A percentile compares a stretch with the other conserved stretches of the same genome.
These are phyloP conservation scores for Nothomitra cinnamomea DNA, from an alignment of 2,329 filamentous ascomycete genomes.

Conservation along the genomic window DNA sequence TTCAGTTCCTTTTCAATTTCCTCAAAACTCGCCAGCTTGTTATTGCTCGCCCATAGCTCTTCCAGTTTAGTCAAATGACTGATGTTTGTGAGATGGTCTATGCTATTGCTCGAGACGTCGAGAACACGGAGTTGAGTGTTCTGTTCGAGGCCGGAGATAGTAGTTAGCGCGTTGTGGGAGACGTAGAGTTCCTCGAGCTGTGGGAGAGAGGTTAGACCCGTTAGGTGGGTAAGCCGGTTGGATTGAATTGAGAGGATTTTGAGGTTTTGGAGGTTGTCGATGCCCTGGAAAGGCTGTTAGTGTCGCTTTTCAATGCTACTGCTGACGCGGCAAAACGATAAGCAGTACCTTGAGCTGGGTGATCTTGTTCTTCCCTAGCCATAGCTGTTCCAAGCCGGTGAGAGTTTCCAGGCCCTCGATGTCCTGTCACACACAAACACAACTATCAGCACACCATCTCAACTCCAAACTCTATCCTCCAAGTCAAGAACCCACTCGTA, in stretches of 20 bases:
- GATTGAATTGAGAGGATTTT: constrained; percentile 87
- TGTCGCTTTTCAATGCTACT: background rate
- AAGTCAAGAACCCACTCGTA: constrained; percentile 35
- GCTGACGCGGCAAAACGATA: background rate
- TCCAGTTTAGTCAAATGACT: constrained; percentile 53
- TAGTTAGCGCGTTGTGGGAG: constrained; percentile 78
- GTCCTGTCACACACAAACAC: constrained; percentile 28
- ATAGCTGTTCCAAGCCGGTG: constrained; percentile 67
- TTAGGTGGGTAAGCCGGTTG: constrained; percentile 70
- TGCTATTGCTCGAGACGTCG: constrained; percentile 79
- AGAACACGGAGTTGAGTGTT: constrained; percentile 53
- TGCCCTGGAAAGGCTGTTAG: constrained; percentile 28
- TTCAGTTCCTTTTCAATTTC: constrained; percentile 65
- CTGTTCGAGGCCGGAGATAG: constrained; percentile 53
- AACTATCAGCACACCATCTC: background rate
- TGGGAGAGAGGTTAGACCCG: constrained; percentile 54
- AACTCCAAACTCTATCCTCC: background rate
- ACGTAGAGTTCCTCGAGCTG: constrained; percentile 87
- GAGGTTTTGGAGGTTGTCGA: constrained; percentile 60
- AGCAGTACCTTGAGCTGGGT: constrained; percentile 48
- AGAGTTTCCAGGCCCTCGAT: constrained; percentile 72
- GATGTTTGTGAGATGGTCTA: constrained; percentile 58
- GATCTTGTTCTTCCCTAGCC: constrained; percentile 96
- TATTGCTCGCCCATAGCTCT: constrained; percentile 91
- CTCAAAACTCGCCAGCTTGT: constrained; percentile 59